Base-by-base conservation (phyloP, 495 filamentous ascomycete genomes). In the Penicillium ochrochloron region DNA sequence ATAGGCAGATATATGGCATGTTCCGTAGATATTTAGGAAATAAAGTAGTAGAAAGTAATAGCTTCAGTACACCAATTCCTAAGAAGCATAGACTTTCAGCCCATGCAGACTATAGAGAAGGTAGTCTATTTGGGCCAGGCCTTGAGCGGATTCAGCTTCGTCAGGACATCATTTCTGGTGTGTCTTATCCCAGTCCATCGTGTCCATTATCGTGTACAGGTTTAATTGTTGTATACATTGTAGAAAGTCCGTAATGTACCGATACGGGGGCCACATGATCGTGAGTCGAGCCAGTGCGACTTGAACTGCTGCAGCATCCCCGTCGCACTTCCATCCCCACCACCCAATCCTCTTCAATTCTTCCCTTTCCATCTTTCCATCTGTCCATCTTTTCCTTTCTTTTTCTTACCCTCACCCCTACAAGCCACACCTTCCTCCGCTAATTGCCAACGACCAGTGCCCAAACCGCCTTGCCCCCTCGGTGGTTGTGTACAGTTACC, bases 301-400 rank as follows among this genome's bases (percentile, higher is more conserved):
- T 74, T 70, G 64, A 61, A 61, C 10, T 66, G 72, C 70, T 75
- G 71, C 72, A 73, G 66, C 73, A 80, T 78, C 77, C 77, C 77
- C 77, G 75, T 72, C 72, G 73, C 69, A 71, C 75, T 76, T 71
- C 70, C 64, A 74, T 72, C 68, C 64, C 69, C 65, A 66, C 63
- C 66, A 60, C 67, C 67, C 52, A 70, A 56, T 71, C 25, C 25
- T 51, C 48, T 19, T 19, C 42, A 51, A 29, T n/a, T 55, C 33
- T 55, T 33, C 29, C 14, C 3, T 27, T 55, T 17, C 8, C 31
- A 35, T 31, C 12, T 11, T 53, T 21, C 25, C 17, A 33, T 31
- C 25, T 14, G 1, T 21, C 33, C 34, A 27, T 27, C 25, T 27
- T 27, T 21, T 25, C 19, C 23, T 25, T 15, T 12, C 19, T 50